Conservation (phyloP, 345 rosid genomes). For the Sonneratia alba region DNA sequence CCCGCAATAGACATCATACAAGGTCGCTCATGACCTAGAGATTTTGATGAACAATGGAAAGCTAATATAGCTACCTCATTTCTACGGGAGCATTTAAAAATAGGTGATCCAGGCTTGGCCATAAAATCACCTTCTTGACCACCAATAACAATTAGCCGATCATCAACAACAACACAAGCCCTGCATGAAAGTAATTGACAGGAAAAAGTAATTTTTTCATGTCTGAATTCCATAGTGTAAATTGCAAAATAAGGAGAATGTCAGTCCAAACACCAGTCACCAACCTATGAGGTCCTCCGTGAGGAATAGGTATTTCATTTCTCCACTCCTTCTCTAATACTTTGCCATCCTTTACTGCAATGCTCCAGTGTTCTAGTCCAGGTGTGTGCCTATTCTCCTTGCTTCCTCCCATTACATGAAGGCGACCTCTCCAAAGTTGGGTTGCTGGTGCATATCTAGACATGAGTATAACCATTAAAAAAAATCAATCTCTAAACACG, state of each 20-base stretch:
- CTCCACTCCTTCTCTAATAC: constrained; percentile 79
- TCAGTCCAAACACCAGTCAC: constrained; percentile 5
- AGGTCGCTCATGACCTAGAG: not conserved
- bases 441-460: constrained; percentile 97
- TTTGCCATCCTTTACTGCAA: constrained; percentile 85
- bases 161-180: constrained; percentile 76
- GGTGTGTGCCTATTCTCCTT: constrained; percentile 87
- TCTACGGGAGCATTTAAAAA: constrained; percentile 92
- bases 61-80: constrained; percentile 45
- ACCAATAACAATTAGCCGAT: constrained; percentile 62
- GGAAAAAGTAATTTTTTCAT: not conserved
- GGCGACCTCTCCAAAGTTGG: constrained; percentile 95
- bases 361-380: constrained; percentile 80
- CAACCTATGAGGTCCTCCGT: constrained; percentile 97
- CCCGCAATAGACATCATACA: not conserved
- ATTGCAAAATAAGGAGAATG: not conserved
- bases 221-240: not conserved
- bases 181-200: constrained; percentile 23
- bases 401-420: constrained; percentile 99
- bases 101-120: constrained; percentile 98
- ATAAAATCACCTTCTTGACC: constrained; percentile 99
- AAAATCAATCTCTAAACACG: not conserved
- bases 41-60: not conserved
- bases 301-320: constrained; percentile 83
- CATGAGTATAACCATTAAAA: not conserved